Conservation (phyloP, 768 basidiomycete genomes). For the Kondoa malvinella region DNA sequence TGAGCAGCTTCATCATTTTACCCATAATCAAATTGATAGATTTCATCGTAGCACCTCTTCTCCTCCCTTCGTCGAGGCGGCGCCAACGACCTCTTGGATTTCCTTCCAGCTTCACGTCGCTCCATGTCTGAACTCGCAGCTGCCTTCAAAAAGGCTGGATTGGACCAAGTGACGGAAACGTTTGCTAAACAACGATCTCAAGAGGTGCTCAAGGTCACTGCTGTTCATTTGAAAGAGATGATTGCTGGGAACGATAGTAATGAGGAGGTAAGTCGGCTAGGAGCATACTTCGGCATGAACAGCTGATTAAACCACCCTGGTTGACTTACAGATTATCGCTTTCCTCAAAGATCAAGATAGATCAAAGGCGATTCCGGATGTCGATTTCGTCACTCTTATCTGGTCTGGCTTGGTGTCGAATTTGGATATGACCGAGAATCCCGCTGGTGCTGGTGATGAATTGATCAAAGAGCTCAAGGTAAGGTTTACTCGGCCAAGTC, state of each 20-base stretch:
- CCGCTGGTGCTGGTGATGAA: conserved; percentile 53
- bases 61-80: conserved; percentile 63
- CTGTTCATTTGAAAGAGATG: conserved; percentile 51
- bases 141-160: conserved; percentile 64
- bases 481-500: conserved; percentile 29
- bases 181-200: conserved; percentile 50
- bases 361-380: conserved; percentile 66
- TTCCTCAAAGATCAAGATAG: conserved; percentile 44
- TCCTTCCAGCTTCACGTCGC: conserved; percentile 74
- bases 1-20: neutral
- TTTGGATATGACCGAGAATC: conserved; percentile 47
- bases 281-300: too few species aligned
- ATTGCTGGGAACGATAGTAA: conserved; percentile 37
- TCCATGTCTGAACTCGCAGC: conserved; percentile 58
- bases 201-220: conserved; percentile 41
- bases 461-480: conserved; percentile 78
- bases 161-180: conserved; percentile 79
- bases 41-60: conserved; percentile 43
- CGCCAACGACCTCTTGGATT: conserved; percentile 64
- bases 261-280: conserved; percentile 51
- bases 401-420: conserved; percentile 87
- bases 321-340: conserved; percentile 46
- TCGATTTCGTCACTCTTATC: conserved; percentile 69
- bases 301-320: neutral
- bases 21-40: neutral